Base-by-base conservation (phyloP, 1,284 basidiomycete genomes). In the Microbotryomycetes sp. region DNA sequence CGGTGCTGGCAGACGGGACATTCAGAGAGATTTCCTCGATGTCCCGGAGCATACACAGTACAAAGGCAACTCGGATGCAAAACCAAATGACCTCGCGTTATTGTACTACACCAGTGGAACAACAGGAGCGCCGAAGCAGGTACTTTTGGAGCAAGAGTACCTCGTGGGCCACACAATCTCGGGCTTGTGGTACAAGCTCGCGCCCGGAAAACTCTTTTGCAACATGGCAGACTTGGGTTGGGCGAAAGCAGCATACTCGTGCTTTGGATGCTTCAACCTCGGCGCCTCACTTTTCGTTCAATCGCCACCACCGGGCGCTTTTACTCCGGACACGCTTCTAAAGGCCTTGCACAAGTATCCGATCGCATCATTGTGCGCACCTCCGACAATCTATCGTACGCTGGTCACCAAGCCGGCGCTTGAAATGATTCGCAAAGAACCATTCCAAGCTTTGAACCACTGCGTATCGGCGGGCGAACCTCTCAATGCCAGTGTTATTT, bases 191-290 rank as follows among this genome's bases (percentile, higher is more conserved):
- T 69, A 69, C 52, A 54, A 60, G 7, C 45, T 56, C 18, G 50
- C 28, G 28, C 61, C 67, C 1, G 57, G 56, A 1, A 58, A 45
- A 24, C 21, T 61, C 13, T 59, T 69, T 46, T 29, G 55, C 9
- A 65, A 66, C 57, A 56, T 67, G 52, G 67, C 62, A 0, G 67
- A 69, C n/a, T 53, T 67, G 3, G 63, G 60, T 28, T 62, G 67
- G 67, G 67, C 67, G 11, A 69, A 69, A 51, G 65, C 65, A 0
- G 47, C 52, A 1, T 66, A 69, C 41, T 54, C 57, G 2, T 52
- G 48, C 1, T 50, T 61, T 7, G 65, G 65, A 1, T 41, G 31
- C 16, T 56, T 62, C 52, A 64, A 59, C 55, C 56, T 64, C 29
- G 67, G 67, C 7, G 67, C 57, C 0, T 62, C 65, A 9, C 55